Evolutionary conservation across 129 eudicot species (phyloP), one percentile per base, ranked within the genome.

Genomic region (Deinandra increscens): DNA sequence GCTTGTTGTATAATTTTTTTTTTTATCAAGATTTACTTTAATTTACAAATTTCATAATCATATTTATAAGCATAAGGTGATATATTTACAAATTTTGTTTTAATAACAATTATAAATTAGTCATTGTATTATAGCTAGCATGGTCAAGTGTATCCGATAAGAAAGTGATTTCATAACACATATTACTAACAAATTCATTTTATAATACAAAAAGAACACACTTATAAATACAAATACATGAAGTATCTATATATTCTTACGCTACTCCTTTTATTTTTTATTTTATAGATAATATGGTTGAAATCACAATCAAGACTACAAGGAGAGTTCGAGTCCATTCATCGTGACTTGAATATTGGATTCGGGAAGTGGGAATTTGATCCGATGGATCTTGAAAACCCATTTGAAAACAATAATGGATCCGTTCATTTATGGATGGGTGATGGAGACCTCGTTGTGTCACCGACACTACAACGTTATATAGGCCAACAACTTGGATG

Each of bases 311-410:
- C 74, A 51, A 85, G 80, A 78, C 91, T 80, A 50, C 94, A 89
- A 80, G 94, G 94, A 42, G 88, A 74, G 69, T 78, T 14, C 4
- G 91, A 84, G 83, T 81, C 90, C 54, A 56, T 86, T 36, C 85
- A 86, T 66, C 85, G 88, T 10, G 96, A 89, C 75, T 13, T 80
- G 55, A 89, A 80, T 58, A 50, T 89, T 48, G 94, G 85, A 4
- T 89, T 82, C 45, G 88, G 94, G n/a, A 80, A 49, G 9, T 86
- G 96, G 96, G 96, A 89, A 51, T 89, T 89, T 44, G 90, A 84
- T 82, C 96, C 96, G 11, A 64, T 78, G 56, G 88, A 85, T 43
- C 37, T 88, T 53, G 66, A 74, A 39, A 76, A 81, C 22, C 88
- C 88, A 54, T 88, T 70, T 58, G 75, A 79, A 4, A 46, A 77